Evolutionary conservation across 176 grass and related monocot species (phyloP).

Genomic region (Poa annua): DNA sequence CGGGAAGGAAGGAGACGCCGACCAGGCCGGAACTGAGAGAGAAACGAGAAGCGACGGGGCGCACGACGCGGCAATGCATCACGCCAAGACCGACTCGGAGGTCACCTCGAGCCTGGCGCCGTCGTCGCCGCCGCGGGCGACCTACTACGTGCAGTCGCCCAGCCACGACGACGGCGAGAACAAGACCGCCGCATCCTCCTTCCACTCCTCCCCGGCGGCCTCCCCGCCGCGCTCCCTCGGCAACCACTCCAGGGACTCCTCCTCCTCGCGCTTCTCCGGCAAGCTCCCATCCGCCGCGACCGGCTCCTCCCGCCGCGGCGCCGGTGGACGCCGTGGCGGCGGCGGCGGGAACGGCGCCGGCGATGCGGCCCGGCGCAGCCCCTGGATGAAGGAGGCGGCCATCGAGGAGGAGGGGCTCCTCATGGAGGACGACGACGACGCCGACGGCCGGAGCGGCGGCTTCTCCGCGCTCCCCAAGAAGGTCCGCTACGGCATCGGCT

Average conservation of each 20-base stretch:
- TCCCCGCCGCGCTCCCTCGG: slow-evolving; percentile 71
- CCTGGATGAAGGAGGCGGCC: slow-evolving; percentile 55
- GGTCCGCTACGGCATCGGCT: slow-evolving; percentile 57
- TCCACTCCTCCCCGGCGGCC: slow-evolving; percentile 69
- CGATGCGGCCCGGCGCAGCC: not conserved
- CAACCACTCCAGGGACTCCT: slow-evolving; percentile 62
- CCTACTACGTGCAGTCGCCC: slow-evolving; percentile 96
- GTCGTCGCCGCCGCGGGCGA: slow-evolving; percentile 59
- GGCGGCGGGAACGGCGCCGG: not conserved
- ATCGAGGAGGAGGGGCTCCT: slow-evolving; percentile 90
- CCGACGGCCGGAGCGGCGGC: not conserved
- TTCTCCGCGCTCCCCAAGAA: slow-evolving; percentile 44
- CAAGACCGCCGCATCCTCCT: slow-evolving; percentile 61
- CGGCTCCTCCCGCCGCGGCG: slow-evolving; percentile 16
- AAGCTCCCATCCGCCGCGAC: slow-evolving; percentile 29
- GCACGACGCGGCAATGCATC: slow-evolving; percentile 28
- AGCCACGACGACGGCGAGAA: slow-evolving; percentile 76
- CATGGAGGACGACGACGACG: slow-evolving; percentile 45
- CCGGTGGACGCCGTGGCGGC: not conserved
- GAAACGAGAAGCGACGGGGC: not conserved
- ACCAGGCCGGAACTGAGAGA: not conserved
- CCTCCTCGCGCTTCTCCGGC: slow-evolving; percentile 73
- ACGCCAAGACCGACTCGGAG: slow-evolving; percentile 88
- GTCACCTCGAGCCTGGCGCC: slow-evolving; percentile 78
- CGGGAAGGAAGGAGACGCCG: slow-evolving; percentile 6